Base-by-base conservation (phyloP, 768 basidiomycete species). In the Chalciporus piperatus region DNA sequence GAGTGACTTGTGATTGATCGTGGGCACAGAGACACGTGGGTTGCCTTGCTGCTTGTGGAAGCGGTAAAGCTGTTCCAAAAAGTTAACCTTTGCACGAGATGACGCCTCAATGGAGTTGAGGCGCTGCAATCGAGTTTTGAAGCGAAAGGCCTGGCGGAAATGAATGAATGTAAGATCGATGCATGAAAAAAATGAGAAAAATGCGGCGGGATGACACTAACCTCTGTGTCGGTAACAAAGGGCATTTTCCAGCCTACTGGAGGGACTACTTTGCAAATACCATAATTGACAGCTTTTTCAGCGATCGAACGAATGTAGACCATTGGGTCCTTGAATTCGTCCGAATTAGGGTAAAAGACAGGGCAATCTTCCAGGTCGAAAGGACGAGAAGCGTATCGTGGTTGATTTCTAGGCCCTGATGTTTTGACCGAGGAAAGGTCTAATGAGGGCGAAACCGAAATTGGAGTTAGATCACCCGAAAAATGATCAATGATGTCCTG, bases 71-170 rank as follows among this genome's bases (percentile, higher is more conserved):
- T 97, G 93, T 69, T 98, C 96, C 59, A 98, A 73, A 72, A 97
- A 98, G 75, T 97, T 98, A 69, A 98, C 74, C 72, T 95, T 97
- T 45, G 97, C 96, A 60, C 97, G 78, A 54, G 94, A 95, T 32
- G 95, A 90, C 14, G 97, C 97, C 73, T 98, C 96, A 58, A 99
- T 92, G 56, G 92, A 94, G 70, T 98, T 98, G 63, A 99, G 77
- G 56, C 90, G 84, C 70, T 97, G 94, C 39, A 98, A 73, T 45
- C 97, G 85, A 46, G 96, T 99, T 72, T 91, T 92, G 75, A 99
- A 99, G 44, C 92, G 89, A 74, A 97, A 98, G 51, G 78, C 78
- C 94, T 63, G 58, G 52, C 64, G 64, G 59, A 60, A 48, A 57
- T 61, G 59, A 64, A 61, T 47, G 52, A 39, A 58, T 51, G 40